Evolutionary conservation across 2,329 filamentous ascomycete species (phyloP), one percentile per base, ranked within the genome.

Genomic region (Aureobasidium sp.): DNA sequence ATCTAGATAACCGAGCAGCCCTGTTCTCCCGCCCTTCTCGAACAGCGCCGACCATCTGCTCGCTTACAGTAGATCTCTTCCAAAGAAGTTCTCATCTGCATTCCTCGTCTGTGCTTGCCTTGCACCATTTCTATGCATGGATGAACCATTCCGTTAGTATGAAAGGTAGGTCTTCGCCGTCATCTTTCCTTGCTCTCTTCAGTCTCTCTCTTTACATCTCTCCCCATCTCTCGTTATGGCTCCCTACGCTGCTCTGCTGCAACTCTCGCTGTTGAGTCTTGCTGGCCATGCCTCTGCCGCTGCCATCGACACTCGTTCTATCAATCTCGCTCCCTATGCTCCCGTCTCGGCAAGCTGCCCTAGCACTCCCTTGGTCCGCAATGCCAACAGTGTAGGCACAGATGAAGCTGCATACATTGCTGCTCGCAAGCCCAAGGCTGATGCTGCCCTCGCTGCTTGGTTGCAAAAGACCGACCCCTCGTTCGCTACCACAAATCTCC

Each of bases 381-480:
- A 67, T 62, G 76, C 76, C 15, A 67, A 63, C 20, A 71, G 72
- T 17, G 63, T 80, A 20, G 74, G 70, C 14, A 60, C 73, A 5
- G 66, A 71, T 5, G 78, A 79, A 64, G 67, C 72, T 15, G 64
- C 63, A n/a, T 80, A 77, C 61, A 67, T 77, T 62, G 65, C 70
- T 5, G 66, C 70, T 6, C 73, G 78, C 36, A 76, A 77, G 60
- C 64, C 69, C 5, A 70, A 73, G 11, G 77, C 78, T 5, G 73
- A 76, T 67, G 66, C 63, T 15, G 70, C 70, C 31, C 71, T 79
- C 22, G 69, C 70, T 44, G 62, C 71, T 39, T 79, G 77, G 77
- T 67, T 79, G 47, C 63, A 68, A 52, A 74, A 71, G 63, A 73
- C 72, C 22, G 70, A 74, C 59, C 55, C 68, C 2, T 66, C 61